Conservation (phyloP, 2,329 filamentous ascomycete species). For the Aspergillus costaricaensis region DNA sequence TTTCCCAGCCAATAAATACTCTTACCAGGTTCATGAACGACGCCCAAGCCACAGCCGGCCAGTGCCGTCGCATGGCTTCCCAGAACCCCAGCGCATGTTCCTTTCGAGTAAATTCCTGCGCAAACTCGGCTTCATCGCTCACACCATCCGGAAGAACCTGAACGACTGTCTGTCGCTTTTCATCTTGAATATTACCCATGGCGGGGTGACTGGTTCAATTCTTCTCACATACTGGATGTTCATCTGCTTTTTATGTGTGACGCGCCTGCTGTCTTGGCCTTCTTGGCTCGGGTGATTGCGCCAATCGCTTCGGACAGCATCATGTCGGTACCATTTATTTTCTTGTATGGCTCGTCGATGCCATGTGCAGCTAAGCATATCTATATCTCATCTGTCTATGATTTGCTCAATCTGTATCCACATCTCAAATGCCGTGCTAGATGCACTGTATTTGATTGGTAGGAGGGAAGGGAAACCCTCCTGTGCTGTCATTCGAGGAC, state of each 20-base stretch:
- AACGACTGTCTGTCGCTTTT: conserved; percentile 19
- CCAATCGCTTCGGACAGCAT: neutral
- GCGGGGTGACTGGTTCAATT: no score
- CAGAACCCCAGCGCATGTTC: conserved; percentile 29
- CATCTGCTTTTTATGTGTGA: neutral
- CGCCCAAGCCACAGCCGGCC: conserved; percentile 29
- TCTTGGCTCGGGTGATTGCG: conserved; percentile 1
- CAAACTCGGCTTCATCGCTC: conserved; percentile 22
- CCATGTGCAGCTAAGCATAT: neutral
- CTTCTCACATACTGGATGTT: neutral
- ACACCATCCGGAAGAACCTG: conserved; percentile 17
- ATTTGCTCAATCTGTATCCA: neutral
- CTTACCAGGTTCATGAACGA: conserved; percentile 32
- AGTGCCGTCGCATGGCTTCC: conserved; percentile 26
- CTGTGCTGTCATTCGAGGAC: neutral
- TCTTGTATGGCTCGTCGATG: neutral
- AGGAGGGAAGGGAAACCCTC: neutral
- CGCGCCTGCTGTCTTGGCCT: conserved; percentile 1
- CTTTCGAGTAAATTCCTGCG: conserved; percentile 25
- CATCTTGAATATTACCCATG: neutral
- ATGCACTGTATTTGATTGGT: neutral
- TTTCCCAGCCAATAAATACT: no score
- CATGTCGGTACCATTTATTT: neutral
- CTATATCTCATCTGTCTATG: no score
- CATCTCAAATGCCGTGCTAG: neutral